A percentile compares a stretch with the other conserved stretches of the same genome.
Evolutionary conservation across 495 filamentous ascomycete species (phyloP).

Genomic region (Cercophora newfieldiana): DNA sequence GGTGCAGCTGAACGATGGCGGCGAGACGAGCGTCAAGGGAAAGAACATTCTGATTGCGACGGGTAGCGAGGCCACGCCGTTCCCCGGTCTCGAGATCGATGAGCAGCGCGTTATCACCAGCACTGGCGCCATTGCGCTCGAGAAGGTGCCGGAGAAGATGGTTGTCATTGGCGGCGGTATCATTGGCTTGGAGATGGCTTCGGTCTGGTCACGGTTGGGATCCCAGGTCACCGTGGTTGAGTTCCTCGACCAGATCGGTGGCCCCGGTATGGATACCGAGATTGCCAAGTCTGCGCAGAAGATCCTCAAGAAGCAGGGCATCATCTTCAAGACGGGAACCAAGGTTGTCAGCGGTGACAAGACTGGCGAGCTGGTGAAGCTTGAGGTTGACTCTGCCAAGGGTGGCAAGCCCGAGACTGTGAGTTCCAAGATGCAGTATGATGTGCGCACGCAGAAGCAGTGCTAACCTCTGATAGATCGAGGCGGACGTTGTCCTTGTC

Average conservation of each 20-base stretch:
- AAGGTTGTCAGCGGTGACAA: conserved; percentile 89
- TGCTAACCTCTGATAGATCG: conserved; percentile 59
- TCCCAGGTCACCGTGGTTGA: conserved; percentile 96
- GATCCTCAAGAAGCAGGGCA: conserved; percentile 92
- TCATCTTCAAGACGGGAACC: conserved; percentile 96
- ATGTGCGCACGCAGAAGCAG: neutral
- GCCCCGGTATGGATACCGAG: conserved; percentile 95
- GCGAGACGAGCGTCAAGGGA: conserved; percentile 74
- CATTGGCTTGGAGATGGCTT: conserved; percentile 98
- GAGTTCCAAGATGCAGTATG: conserved; percentile 34
- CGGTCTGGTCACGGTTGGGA: conserved; percentile 93
- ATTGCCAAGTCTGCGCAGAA: conserved; percentile 91
- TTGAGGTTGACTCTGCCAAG: conserved; percentile 90
- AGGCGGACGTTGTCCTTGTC: conserved; percentile 94
- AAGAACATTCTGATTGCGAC: conserved; percentile 99
- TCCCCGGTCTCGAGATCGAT: conserved; percentile 93
- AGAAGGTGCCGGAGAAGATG: conserved; percentile 95
- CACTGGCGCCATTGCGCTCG: conserved; percentile 86
- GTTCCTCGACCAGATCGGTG: conserved; percentile 93
- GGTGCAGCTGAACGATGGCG: conserved; percentile 85
- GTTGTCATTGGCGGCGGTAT: conserved; percentile 97
- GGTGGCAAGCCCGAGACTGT: conserved; percentile 92
- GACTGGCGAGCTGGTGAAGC: conserved; percentile 69
- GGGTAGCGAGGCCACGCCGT: conserved; percentile 89
- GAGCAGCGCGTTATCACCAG: conserved; percentile 96